These are phyloP conservation scores for Penicillium angulare DNA, from an alignment of 495 filamentous ascomycete species.

Conservation along the genomic window DNA sequence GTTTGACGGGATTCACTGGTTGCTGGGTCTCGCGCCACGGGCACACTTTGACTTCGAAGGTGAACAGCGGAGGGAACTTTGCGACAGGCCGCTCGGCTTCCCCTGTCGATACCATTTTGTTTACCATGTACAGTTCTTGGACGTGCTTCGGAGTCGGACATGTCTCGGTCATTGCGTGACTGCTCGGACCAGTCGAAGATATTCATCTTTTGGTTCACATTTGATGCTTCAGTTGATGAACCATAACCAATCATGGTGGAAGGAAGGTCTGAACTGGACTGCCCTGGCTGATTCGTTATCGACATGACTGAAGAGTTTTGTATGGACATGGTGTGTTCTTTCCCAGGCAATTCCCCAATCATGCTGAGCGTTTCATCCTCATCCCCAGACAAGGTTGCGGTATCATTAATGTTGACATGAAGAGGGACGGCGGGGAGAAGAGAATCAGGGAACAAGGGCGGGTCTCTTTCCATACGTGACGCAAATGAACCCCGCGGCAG, in stretches of 20 bases:
- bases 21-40: constrained; percentile 66
- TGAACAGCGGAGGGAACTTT: constrained; percentile 76
- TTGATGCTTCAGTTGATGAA: constrained; percentile 15
- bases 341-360: constrained; percentile 33
- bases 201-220: constrained; percentile 35
- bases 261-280: neutral
- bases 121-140: constrained; percentile 92
- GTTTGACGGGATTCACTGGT: constrained; percentile 54
- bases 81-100: constrained; percentile 70
- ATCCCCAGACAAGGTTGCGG: constrained; percentile 25
- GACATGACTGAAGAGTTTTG: constrained; percentile 1
- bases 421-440: constrained; percentile 51
- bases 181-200: constrained; percentile 90
- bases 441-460: constrained; percentile 33
- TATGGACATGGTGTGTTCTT: constrained; percentile 11
- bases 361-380: constrained; percentile 33
- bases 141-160: constrained; percentile 55
- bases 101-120: constrained; percentile 68
- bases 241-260: constrained; percentile 1
- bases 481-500: constrained; percentile 44
- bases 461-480: constrained; percentile 27
- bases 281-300: constrained; percentile 6
- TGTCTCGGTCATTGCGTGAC: constrained; percentile 49
- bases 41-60: constrained; percentile 94
- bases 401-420: constrained; percentile 7